Conservation (phyloP, 345 rosid species). For the Aegle marmelos region DNA sequence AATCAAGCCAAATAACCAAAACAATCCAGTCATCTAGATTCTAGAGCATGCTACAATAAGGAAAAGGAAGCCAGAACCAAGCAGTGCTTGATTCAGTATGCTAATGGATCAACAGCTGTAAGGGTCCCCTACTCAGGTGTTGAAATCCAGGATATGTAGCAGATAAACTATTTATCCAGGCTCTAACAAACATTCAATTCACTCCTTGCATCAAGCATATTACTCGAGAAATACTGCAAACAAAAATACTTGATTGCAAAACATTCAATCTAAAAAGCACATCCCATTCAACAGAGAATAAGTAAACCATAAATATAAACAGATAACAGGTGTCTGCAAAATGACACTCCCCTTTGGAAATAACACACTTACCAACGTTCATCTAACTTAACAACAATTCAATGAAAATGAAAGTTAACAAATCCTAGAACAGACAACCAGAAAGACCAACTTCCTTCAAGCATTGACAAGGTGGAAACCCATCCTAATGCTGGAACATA, state of each 20-base stretch:
- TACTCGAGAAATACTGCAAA: background rate
- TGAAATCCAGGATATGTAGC: background rate
- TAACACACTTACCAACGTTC: background rate
- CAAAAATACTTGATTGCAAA: background rate
- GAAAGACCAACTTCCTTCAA: background rate
- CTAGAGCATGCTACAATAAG: background rate
- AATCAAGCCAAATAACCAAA: background rate
- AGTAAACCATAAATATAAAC: background rate
- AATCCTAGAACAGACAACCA: background rate
- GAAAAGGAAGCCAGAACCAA: background rate
- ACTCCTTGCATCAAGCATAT: background rate
- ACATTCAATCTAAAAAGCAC: background rate
- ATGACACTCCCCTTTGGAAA: background rate
- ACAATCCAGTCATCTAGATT: background rate
- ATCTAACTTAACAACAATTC: background rate
- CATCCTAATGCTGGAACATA: slow-evolving; percentile 41
- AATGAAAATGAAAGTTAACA: background rate
- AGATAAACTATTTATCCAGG: background rate
- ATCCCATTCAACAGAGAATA: background rate
- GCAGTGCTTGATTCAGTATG: background rate
- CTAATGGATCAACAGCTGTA: background rate
- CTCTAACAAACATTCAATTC: background rate
- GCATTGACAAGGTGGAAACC: background rate
- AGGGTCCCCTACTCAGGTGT: background rate
- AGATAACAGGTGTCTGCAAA: slow-evolving; percentile 4